A percentile compares a stretch with the other conserved stretches of the same genome.
phyloP scores from a whole-genome alignment of 106 monocot species.

The Dactylorhiza incarnata region DNA sequence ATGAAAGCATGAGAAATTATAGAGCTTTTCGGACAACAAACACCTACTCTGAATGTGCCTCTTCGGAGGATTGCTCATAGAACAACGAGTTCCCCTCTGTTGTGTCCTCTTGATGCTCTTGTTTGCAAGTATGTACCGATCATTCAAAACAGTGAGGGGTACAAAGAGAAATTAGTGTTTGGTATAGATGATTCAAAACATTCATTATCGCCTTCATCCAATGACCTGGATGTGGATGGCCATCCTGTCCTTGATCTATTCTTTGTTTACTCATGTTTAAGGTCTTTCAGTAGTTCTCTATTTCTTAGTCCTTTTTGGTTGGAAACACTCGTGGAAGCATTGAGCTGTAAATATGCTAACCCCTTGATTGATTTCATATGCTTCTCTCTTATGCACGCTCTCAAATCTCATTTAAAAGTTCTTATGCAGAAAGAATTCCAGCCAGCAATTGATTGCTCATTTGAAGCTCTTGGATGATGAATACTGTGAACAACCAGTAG shows the following conservation, averaged over 20 bases:
- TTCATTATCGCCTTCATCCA: slow-evolving; percentile 67
- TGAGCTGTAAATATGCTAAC: slow-evolving; percentile 47
- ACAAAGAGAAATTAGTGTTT: neutral
- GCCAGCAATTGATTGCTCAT: slow-evolving; percentile 55
- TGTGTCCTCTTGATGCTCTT: slow-evolving; percentile 8
- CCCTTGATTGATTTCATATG: slow-evolving; percentile 80
- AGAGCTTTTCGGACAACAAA: slow-evolving; percentile 16
- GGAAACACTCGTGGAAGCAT: slow-evolving; percentile 57
- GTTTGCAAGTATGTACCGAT: no score
- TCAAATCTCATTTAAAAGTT: slow-evolving; percentile 62
- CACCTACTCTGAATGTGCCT: slow-evolving; percentile 19
- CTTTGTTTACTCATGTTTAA: slow-evolving; percentile 72
- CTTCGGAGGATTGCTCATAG: slow-evolving; percentile 68
- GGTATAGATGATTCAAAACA: slow-evolving; percentile 18
- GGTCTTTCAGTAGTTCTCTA: slow-evolving; percentile 69
- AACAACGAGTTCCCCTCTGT: slow-evolving; percentile 13
- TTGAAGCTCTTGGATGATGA: slow-evolving; percentile 54
- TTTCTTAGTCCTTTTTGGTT: slow-evolving; percentile 78
- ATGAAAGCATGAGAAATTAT: slow-evolving; percentile 25
- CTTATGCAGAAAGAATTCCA: slow-evolving; percentile 55
- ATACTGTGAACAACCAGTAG: slow-evolving; percentile 74
- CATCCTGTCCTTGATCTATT: slow-evolving; percentile 73
- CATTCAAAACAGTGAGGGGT: neutral
- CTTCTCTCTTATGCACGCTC: slow-evolving; percentile 62
- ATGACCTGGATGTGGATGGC: slow-evolving; percentile 49